These are phyloP conservation scores for Cutaneotrichosporon daszewskae DNA, from an alignment of 1,284 basidiomycete genomes.

Conservation along the genomic window DNA sequence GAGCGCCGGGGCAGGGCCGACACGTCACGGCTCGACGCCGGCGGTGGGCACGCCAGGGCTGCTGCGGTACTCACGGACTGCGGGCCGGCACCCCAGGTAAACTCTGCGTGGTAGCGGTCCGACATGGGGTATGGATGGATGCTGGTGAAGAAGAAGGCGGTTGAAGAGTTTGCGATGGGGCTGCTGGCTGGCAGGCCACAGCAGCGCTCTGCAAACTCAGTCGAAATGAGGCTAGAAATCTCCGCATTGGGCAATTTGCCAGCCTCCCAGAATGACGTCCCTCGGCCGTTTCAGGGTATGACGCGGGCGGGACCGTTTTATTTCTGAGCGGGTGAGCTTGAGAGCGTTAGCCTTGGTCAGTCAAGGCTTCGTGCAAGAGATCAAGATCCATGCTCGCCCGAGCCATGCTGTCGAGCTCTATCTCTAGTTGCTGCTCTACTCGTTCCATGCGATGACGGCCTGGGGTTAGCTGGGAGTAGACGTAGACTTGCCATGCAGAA, in stretches of 20 bases:
- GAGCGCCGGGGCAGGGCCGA: background rate
- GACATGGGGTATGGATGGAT: conserved; percentile 6
- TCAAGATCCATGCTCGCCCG: too few species aligned
- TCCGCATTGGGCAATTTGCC: too few species aligned
- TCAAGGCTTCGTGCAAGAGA: too few species aligned
- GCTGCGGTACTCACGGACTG: conserved; percentile 28
- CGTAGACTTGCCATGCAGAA: conserved; percentile 71
- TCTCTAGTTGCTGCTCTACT: conserved; percentile 51
- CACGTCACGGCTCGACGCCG: too few species aligned
- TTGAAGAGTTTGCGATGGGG: conserved; percentile 13
- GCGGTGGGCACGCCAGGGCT: background rate
- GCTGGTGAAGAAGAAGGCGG: background rate
- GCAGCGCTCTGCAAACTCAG: too few species aligned
- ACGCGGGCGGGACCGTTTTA: too few species aligned
- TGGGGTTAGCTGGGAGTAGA: conserved; percentile 5
- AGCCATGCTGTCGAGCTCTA: too few species aligned
- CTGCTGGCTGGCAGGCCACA: background rate
- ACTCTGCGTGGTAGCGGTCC: conserved; percentile 30
- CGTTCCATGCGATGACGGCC: conserved; percentile 60
- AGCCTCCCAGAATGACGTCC: too few species aligned
- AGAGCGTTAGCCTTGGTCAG: too few species aligned
- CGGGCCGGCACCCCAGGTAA: conserved; percentile 44
- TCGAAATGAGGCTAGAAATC: too few species aligned
- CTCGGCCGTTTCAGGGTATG: too few species aligned
- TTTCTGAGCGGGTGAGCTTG: too few species aligned